Evolutionary conservation across 176 grass and related monocot species (phyloP).

Genomic region (Eragrostis curvula): DNA sequence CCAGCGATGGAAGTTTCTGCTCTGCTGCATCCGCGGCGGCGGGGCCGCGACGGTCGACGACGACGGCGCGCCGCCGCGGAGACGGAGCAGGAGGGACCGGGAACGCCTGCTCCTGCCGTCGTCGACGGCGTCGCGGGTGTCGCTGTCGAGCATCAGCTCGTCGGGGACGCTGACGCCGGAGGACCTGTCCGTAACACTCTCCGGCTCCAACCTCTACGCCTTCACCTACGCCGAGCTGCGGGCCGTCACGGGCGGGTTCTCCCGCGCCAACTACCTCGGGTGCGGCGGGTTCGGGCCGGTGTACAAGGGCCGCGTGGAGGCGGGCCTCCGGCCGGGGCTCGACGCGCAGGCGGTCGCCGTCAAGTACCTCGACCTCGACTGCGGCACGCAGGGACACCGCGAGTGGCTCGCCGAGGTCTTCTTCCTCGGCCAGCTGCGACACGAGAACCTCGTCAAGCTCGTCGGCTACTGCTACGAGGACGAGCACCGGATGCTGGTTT

Average conservation of each 20-base stretch:
- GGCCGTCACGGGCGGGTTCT: constrained; percentile 59
- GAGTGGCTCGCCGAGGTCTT: constrained; percentile 97
- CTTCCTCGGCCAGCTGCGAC: constrained; percentile 77
- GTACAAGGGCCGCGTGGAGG: constrained; percentile 57
- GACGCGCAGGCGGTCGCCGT: constrained; percentile 68
- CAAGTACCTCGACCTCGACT: constrained; percentile 82
- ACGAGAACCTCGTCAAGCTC: constrained; percentile 68
- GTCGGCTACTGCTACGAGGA: constrained; percentile 86
- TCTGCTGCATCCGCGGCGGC: constrained; percentile 41
- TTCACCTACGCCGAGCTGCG: constrained; percentile 75
- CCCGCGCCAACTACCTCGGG: constrained; percentile 68
- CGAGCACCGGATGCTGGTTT: constrained; percentile 83
- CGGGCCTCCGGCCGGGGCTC: constrained; percentile 48
- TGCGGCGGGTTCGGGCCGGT: constrained; percentile 83
- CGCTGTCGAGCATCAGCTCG: constrained; percentile 63
- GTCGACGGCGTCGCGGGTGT: constrained; percentile 50
- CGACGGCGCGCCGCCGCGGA: neutral
- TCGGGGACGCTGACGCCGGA: constrained; percentile 63
- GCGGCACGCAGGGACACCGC: constrained; percentile 69
- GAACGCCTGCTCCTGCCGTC: neutral
- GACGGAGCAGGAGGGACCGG: neutral
- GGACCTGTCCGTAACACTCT: constrained; percentile 64
- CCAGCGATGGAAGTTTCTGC: constrained; percentile 38
- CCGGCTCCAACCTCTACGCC: constrained; percentile 59
- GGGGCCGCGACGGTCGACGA: neutral